These are phyloP conservation scores for Tricladium varicosporioides DNA, from an alignment of 2,329 filamentous ascomycete genomes.

Conservation along the genomic window DNA sequence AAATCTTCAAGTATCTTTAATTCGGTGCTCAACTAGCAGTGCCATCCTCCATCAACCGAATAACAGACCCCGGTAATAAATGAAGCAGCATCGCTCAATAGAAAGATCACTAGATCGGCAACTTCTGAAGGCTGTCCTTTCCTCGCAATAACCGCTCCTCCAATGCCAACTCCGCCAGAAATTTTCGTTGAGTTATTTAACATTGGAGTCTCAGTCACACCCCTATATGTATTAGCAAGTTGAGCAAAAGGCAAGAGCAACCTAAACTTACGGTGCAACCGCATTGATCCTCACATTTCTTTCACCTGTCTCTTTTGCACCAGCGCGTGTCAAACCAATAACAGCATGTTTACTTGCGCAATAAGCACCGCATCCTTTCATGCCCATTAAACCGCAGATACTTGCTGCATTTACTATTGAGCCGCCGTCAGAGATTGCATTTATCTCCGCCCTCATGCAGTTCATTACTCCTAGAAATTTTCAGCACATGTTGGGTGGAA, in stretches of 20 bases:
- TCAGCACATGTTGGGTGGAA: not conserved
- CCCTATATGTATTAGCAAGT: not conserved
- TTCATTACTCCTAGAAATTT: slow-evolving; percentile 44
- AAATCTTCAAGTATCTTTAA: no score
- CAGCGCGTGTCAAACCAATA: slow-evolving; percentile 30
- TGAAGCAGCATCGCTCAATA: not conserved
- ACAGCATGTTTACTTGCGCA: slow-evolving; percentile 34
- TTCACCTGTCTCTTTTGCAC: slow-evolving; percentile 31
- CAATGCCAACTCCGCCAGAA: not conserved
- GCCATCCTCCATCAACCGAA: slow-evolving; percentile 7
- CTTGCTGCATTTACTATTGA: slow-evolving; percentile 56
- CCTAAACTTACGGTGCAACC: slow-evolving; percentile 17
- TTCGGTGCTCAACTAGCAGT: not conserved
- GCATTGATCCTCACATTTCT: slow-evolving; percentile 16
- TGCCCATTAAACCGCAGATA: slow-evolving; percentile 40
- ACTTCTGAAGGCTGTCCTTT: slow-evolving; percentile 5
- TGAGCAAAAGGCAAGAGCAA: not conserved
- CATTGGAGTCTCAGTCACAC: slow-evolving; percentile 3
- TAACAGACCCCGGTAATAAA: slow-evolving; percentile 5
- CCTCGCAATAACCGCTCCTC: slow-evolving; percentile 2
- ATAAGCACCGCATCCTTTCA: slow-evolving; percentile 29
- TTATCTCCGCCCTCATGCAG: slow-evolving; percentile 48
- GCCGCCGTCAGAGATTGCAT: slow-evolving; percentile 44
- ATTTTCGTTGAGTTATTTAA: not conserved
- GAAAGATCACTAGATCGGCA: slow-evolving; percentile 1